Percentiles rank a stretch among this genome's conserved stretches.
phyloP scores from a whole-genome alignment of 305 asterid species.

The Caryopteris hybrid region DNA sequence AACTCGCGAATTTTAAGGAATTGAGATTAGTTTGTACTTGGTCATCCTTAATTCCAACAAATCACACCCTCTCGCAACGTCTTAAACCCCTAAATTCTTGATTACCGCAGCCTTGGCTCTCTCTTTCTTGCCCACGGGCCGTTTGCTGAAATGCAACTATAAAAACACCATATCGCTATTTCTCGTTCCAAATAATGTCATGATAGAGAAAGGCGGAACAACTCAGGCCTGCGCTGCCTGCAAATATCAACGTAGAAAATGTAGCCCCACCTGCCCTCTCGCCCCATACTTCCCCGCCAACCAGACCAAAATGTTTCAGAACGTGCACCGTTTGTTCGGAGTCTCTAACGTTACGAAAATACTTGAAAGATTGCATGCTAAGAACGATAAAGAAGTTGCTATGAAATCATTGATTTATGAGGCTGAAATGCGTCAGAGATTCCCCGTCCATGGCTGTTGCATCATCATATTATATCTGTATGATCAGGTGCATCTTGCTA shows the following conservation, averaged over 20 bases:
- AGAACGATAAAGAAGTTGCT: conserved; percentile 44
- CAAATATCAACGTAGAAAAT: conserved; percentile 59
- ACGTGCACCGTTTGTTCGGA: conserved; percentile 59
- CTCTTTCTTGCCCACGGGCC: not conserved
- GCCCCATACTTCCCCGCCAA: conserved; percentile 67
- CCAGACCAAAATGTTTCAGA: conserved; percentile 39
- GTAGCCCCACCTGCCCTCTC: conserved; percentile 44
- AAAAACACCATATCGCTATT: not conserved
- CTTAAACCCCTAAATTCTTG: too few relatives aligned
- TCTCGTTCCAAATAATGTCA: not conserved
- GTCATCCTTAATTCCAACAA: too few relatives aligned
- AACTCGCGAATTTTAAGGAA: too few relatives aligned
- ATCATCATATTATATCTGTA: conserved; percentile 30
- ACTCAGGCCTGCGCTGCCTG: conserved; percentile 75
- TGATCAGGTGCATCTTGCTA: conserved; percentile 9
- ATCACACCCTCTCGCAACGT: too few relatives aligned
- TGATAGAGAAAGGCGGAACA: conserved; percentile 46
- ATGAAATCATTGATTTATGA: conserved; percentile 64
- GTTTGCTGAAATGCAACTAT: too few relatives aligned
- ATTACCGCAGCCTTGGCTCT: too few relatives aligned
- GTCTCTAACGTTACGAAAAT: conserved; percentile 45
- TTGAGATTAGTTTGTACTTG: too few relatives aligned
- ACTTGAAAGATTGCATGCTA: conserved; percentile 12
- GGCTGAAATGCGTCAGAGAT: conserved; percentile 44
- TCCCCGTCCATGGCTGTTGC: conserved; percentile 50